Evolutionary conservation across 345 rosid genomes (phyloP), one percentile per base, ranked within the genome.

Genomic region (Brassica rapa): DNA sequence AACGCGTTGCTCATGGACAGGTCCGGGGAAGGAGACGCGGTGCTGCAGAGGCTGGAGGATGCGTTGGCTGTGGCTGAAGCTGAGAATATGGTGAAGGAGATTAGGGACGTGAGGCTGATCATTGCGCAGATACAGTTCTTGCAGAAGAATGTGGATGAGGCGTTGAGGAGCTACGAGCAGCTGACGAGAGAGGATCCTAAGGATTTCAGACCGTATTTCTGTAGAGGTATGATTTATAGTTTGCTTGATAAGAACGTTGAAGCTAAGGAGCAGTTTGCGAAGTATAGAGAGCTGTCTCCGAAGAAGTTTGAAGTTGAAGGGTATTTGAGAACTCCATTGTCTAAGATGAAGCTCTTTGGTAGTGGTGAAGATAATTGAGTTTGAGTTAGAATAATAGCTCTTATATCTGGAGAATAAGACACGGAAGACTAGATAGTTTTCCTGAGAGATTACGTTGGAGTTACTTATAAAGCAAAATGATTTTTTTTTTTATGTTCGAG

Each of bases 121-220:
- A 90, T 94, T 86, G 97, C 98, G 4, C 97, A 92, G 78, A 81
- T 92, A 49, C 86, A 82, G 70, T 94, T 94, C 74, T 75, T 92
- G 87, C 97, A 87, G 82, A 90, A 89, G 90, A 87, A 89, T 14
- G 94, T 94, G 46, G 95, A 94, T 46, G 93, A 77, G 59, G 96
- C 97, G 4, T 77, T 94, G 88, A 82, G 68, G 86, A 92, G 89
- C 74, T 94, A 92, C 43, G 85, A 85, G 41, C 82, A 90, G 39
- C 66, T 92, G 75, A 83, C 87, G 2, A 87, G 80, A 68, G 98
- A 94, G 77, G 94, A 94, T 67, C 97, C 96, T 0, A 68, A 46
- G 57, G 98, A 94, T 79, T 89, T 89, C 76, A 85, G 96, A 82
- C 93, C 96, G 4, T 90, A 92, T 56, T 92, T 89, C 61, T 90